phyloP scores from a whole-genome alignment of 2,329 filamentous ascomycete genomes.

The Fusarium dlaminii region DNA sequence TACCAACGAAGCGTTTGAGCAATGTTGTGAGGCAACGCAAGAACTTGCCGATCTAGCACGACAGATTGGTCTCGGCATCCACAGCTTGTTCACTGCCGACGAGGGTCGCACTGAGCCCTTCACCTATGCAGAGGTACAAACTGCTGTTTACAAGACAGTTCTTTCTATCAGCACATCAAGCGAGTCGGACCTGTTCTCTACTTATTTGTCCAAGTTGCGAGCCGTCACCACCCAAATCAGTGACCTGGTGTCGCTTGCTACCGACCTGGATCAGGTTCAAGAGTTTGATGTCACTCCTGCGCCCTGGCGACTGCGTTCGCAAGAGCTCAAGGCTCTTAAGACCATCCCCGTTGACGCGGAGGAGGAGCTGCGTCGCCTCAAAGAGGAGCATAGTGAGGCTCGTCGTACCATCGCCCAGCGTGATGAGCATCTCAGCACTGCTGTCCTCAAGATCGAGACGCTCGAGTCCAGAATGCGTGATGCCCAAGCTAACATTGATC shows the following conservation, averaged over 20 bases:
- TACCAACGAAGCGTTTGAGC: constrained; percentile 74
- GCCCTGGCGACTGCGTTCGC: constrained; percentile 85
- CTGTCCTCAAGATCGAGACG: constrained; percentile 91
- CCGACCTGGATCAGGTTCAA: constrained; percentile 75
- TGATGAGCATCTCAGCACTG: constrained; percentile 85
- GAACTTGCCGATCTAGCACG: constrained; percentile 74
- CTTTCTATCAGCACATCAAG: constrained; percentile 59
- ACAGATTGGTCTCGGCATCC: constrained; percentile 72
- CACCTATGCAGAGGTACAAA: constrained; percentile 72
- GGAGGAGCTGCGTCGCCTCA: constrained; percentile 82
- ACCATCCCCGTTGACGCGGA: constrained; percentile 83
- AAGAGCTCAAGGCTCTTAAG: constrained; percentile 85
- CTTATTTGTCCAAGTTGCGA: constrained; percentile 74
- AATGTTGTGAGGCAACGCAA: constrained; percentile 70
- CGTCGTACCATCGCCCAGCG: constrained; percentile 76
- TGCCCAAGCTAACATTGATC: constrained; percentile 78
- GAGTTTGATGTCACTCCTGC: constrained; percentile 80
- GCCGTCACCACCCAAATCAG: constrained; percentile 70
- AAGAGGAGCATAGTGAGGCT: constrained; percentile 81
- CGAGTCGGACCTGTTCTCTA: constrained; percentile 76
- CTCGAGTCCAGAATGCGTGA: constrained; percentile 89
- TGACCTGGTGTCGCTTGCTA: constrained; percentile 75
- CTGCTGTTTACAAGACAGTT: constrained; percentile 66
- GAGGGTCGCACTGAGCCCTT: constrained; percentile 76
- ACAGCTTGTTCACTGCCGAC: constrained; percentile 71